Evolutionary conservation across 352 stramenopile genomes (phyloP).

Genomic region (Phytopythium oedochilum): DNA sequence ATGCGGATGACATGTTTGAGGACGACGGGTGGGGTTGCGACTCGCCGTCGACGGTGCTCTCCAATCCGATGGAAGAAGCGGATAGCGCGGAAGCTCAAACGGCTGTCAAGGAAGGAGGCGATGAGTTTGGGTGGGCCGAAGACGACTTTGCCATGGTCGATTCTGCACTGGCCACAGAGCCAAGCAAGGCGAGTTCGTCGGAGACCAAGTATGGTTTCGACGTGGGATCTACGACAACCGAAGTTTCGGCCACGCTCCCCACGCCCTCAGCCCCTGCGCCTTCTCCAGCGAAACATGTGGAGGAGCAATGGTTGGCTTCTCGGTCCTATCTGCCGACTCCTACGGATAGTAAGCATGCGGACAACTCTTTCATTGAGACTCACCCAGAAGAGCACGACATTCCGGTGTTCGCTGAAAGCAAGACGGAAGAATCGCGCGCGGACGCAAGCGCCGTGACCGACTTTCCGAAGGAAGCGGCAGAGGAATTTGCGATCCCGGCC

Average conservation of each 20-base stretch:
- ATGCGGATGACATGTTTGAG: constrained; percentile 53
- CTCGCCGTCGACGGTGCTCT: constrained; percentile 66
- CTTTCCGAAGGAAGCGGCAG: neutral
- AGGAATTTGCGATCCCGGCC: constrained; percentile 4
- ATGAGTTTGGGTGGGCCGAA: constrained; percentile 48
- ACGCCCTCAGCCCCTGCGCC: neutral
- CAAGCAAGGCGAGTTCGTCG: neutral
- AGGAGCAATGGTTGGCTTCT: constrained; percentile 1
- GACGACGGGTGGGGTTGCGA: constrained; percentile 73
- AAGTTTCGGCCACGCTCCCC: neutral
- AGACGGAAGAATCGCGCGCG: constrained; percentile 1
- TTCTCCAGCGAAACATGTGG: neutral
- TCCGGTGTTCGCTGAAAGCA: constrained; percentile 3
- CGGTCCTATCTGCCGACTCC: neutral
- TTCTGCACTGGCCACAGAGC: constrained; percentile 10
- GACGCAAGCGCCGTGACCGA: neutral
- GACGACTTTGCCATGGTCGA: constrained; percentile 25
- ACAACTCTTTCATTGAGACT: neutral
- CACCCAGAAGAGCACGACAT: neutral
- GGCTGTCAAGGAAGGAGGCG: constrained; percentile 4
- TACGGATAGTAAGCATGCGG: neutral
- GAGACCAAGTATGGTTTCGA: neutral
- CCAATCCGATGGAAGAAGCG: constrained; percentile 23
- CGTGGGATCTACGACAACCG: neutral
- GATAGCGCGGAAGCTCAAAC: constrained; percentile 5